Percentiles rank a stretch among this genome's conserved stretches.
These are phyloP conservation scores for Hemisphaericaspora xylanilytica DNA, from an alignment of 1,139 yeast genomes.

Conservation along the genomic window DNA sequence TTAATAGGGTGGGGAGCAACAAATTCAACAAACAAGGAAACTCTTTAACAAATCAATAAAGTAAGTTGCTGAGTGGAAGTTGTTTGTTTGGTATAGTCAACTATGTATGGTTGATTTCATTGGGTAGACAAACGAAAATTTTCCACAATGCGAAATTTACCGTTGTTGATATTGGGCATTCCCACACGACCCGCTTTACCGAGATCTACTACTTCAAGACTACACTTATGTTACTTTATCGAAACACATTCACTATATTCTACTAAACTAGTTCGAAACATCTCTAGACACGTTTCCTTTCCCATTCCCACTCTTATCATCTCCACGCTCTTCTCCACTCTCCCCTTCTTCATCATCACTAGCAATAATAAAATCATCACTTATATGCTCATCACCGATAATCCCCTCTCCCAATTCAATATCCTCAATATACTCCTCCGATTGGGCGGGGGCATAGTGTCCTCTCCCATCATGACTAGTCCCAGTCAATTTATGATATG, in stretches of 20 bases:
- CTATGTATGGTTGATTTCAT: neutral
- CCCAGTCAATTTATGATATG: slow-evolving; percentile 39
- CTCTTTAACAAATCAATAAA: neutral
- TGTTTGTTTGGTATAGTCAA: too few relatives aligned
- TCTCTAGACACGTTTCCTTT: too few relatives aligned
- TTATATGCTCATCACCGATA: slow-evolving; percentile 12
- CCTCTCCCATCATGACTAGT: slow-evolving; percentile 18
- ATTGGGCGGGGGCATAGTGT: slow-evolving; percentile 25
- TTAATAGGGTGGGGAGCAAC: too few relatives aligned
- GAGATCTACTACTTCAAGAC: too few relatives aligned
- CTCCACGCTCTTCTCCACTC: neutral
- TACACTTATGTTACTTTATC: too few relatives aligned
- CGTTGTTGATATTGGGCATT: slow-evolving; percentile 1
- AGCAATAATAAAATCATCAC: slow-evolving; percentile 34
- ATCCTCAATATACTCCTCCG: slow-evolving; percentile 25
- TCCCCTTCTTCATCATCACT: slow-evolving; percentile 43
- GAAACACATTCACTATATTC: too few relatives aligned
- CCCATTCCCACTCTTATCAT: neutral
- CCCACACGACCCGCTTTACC: neutral
- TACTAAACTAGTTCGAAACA: too few relatives aligned
- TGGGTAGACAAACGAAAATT: neutral
- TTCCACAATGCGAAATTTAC: neutral
- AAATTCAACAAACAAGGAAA: too few relatives aligned
- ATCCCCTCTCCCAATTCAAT: slow-evolving; percentile 39
- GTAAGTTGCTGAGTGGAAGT: too few relatives aligned